Percentiles rank a stretch among this genome's conserved stretches.
Evolutionary conservation across 2,329 filamentous ascomycete genomes (phyloP).

Genomic region (Cercospora brassicicola): DNA sequence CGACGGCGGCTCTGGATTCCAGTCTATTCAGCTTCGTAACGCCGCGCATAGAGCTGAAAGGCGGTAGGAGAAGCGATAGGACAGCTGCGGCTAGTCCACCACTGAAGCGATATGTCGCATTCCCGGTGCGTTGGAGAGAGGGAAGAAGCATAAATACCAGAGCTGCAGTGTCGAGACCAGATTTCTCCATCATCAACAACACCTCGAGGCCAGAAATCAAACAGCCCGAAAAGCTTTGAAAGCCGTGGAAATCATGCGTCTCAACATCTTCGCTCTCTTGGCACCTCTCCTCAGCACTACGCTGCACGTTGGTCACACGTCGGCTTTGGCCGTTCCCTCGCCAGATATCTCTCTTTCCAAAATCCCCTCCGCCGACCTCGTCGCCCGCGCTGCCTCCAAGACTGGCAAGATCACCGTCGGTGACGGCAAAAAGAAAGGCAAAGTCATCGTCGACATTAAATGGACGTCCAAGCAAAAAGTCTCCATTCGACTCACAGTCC

Average conservation of each 20-base stretch:
- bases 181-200: not conserved
- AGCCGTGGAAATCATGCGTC: not conserved
- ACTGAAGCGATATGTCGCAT: not conserved
- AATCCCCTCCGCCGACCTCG: not conserved
- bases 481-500: not conserved
- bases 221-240: not conserved
- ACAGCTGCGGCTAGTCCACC: not conserved
- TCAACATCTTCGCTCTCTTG: not conserved
- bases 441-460: not conserved
- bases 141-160: not conserved
- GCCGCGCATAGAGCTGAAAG: not conserved
- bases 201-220: not conserved
- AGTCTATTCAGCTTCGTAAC: not conserved
- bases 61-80: not conserved
- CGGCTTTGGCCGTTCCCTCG: not conserved
- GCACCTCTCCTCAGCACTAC: not conserved
- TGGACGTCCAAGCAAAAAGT: not conserved
- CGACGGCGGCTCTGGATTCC: not conserved
- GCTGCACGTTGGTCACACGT: not conserved
- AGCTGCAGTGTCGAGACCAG: not conserved
- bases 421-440: not conserved
- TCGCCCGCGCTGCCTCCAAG: not conserved
- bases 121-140: not conserved
- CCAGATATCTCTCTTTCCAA: not conserved
- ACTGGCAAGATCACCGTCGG: not conserved